Base-by-base conservation (phyloP, 768 basidiomycete species). In the Collybia sordida region DNA sequence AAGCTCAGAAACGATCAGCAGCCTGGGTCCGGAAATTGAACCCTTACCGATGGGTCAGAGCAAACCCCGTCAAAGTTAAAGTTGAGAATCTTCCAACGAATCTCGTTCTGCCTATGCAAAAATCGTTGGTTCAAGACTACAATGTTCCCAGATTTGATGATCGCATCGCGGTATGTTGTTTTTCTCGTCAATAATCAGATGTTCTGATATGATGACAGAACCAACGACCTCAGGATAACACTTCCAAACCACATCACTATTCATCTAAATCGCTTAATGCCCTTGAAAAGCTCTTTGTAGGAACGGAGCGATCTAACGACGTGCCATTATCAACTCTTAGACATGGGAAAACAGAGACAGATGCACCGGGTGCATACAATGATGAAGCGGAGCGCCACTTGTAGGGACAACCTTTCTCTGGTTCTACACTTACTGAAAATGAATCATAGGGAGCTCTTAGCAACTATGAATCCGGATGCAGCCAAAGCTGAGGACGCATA, bases 1-100 rank as follows among this genome's bases (percentile, higher is more conserved):
- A 85, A 50, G 77, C 77, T 19, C 72, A 74, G 41, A 69, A 77
- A 49, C 75, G 76, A 36, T 60, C 68, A 52, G 61, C 77, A 5
- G 72, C 77, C 14, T 98, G 93, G 93, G 61, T 90, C 19, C 80
- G 82, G 41, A 75, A 72, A 42, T 65, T 93, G 27, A 96, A 98
- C 62, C 95, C 93, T 2, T 98, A 97, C 67, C 78, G 85, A n/a
- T 89, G 86, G 81, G 68, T 92, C 48, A 81, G 78, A 51, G 79
- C 88, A 1, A 84, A 83, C 58, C 87, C 90, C 0, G 85, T 84
- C 50, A 82, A 82, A 0, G 78, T 88, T 37, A 83, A 79, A 47
- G 86, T 90, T 4, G 83, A 86, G 49, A 79, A 80, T 44, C 64
- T 91, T 22, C 88, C 90, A 2, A 80, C 85, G 9, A 86, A 81